Base-by-base conservation (phyloP, 805 yeast genomes). In the Wickerhamiella azymoides region DNA sequence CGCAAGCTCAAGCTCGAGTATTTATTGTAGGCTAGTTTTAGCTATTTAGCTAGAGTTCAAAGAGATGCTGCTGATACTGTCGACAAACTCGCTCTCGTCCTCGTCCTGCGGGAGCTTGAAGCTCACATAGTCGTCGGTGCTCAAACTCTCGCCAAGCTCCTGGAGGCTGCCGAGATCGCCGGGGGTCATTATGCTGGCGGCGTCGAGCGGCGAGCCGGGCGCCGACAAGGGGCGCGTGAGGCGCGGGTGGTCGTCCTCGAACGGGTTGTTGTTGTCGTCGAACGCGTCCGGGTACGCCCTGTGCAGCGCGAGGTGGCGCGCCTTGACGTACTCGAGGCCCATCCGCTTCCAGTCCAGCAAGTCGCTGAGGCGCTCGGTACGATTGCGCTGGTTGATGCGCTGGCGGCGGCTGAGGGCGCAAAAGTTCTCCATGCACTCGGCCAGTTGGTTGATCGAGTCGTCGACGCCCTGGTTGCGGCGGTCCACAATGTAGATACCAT, bases 121-220 rank as follows among this genome's bases (percentile, higher is more conserved):
- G n/a, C 67, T 68, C 25, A 64, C 56, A 51, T 84, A 89, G 60
- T 89, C 96, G 33, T 84, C 85, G 32, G 80, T 78, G 52, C 70
- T 69, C 48, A 78, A 67, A 1, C 76, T 69, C 57, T 83, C 84
- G 47, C 76, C 76, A 33, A 84, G 84, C 61, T 89, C 98, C 61
- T 88, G 96, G 57, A 92, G 70, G 3, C 95, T 80, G n/a, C 97
- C 98, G 51, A 89, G 72, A 62, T 89, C 98, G 35, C 98, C 98
- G 0, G 98, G 98, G 1, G 98, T 89, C 95, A 86, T 89, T 54
- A 79, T 68, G 14, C 82, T 79, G 11, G 76, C 63, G 1, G 78
- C 64, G 52, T 74, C 84, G 47, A 88, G 71, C 50, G 98, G 97
- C 5, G 96, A 88, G 2, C 96, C 97, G 1, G 97, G 97, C n/a